Base-by-base conservation (phyloP, 164 flowering plant species). In the Santalum album region DNA sequence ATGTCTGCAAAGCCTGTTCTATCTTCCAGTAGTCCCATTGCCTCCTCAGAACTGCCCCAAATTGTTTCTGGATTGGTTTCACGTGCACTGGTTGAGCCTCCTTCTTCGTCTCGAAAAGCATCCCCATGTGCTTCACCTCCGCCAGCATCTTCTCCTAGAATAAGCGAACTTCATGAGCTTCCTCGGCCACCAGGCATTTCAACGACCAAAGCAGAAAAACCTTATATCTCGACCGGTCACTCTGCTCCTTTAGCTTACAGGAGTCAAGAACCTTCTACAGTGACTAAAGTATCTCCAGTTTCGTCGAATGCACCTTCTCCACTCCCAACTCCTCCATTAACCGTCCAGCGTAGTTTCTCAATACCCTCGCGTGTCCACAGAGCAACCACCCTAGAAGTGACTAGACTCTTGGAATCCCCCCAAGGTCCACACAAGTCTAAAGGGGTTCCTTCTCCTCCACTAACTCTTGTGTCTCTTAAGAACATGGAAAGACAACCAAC, bases 291-390 rank as follows among this genome's bases (percentile, higher is more conserved):
- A 25, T 51, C 62, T 32, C 61, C 68, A 12, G 14, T 39, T 25
- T 55, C 53, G 53, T 58, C 69, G 46, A 68, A 58, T 57, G 25
- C 55, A 18, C 76, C 72, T 19, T 66, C 74, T 24, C 76, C 72
- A 9, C 76, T 75, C 50, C 79, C 79, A 17, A 55, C 60, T 54
- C 87, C 78, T 22, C 84, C 84, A 15, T 34, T 69, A 51, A 61
- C 67, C 54, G 78, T 86, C 25, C 58, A 88, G 21, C 72, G 96
- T 27, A 88, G 96, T 58, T 86, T 70, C 64, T 88, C 98, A 48
- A 88, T 84, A 61, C 96, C 98, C 19, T 84, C 98, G 17, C 74
- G 89, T 43, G 64, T 71, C 57, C 80, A 76, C 62, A 86, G 84
- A 77, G 80, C 78, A 44, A 67, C 59, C 62, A 64, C 78, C 25